Base-by-base conservation (phyloP, 1,284 basidiomycete genomes). In the Ustilago nuda region DNA sequence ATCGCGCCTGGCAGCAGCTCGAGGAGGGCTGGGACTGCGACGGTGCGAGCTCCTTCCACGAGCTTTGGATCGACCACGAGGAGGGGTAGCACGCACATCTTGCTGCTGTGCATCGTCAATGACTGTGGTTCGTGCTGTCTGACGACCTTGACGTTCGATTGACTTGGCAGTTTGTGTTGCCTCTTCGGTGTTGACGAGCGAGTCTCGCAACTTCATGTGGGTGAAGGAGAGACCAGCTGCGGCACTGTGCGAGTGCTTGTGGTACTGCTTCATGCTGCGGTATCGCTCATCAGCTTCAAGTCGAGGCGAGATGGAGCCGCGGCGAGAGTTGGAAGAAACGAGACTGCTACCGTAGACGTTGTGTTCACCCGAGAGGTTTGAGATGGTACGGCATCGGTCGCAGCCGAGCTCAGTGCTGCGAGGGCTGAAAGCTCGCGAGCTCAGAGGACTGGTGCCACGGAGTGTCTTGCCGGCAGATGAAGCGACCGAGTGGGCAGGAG, bases 181-280 rank as follows among this genome's bases (percentile, higher is more conserved):
- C 43, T 45, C 43, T 19, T 53, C 65, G 27, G 50, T 52, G 39
- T 56, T 50, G 6, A 19, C 46, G 37, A 55, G 54, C 62, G 62
- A 57, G 37, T 68, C 61, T 13, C 60, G 69, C 50, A 61, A 67
- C 45, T 61, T 43, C 61, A 77, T 63, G 50, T 77, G 75, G 2
- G 75, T 77, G 58, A 77, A 77, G 65, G 62, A 70, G 54, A 80
- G 72, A 13, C 76, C 72, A 27, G 76, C 78, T 35, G 67, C 66
- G 13, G 78, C 78, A 55, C 76, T 78, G 70, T 80, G 78, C 46
- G 78, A 78, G 64, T 80, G 78, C 66, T 76, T 72, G 69, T 80
- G 78, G 46, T 63, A 56, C 46, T 76, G 74, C 69, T 56, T 72
- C 63, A 72, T 65, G 59, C 69, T 68, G 54, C 73, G 73, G 60